These are phyloP conservation scores for Phaeosphaeriaceae sp. DNA, from an alignment of 2,329 filamentous ascomycete genomes.

Conservation along the genomic window DNA sequence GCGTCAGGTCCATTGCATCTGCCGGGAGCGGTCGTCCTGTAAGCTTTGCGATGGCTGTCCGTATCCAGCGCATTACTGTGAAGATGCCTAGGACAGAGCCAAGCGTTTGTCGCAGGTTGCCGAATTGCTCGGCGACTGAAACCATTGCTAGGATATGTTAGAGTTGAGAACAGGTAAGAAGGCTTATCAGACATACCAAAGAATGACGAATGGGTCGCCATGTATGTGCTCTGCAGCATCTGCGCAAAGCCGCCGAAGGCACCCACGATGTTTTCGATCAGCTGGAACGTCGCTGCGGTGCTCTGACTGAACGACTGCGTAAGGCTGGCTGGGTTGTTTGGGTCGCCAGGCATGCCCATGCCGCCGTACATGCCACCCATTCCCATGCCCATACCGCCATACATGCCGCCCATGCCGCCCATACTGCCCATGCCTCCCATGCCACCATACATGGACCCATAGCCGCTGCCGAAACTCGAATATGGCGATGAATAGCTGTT, in stretches of 20 bases:
- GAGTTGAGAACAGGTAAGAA: constrained; percentile 1
- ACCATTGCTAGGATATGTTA: constrained; percentile 75
- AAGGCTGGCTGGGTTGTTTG: constrained; percentile 90
- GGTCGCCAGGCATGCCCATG: constrained; percentile 60
- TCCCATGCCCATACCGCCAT: constrained; percentile 47
- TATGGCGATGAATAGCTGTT: constrained; percentile 63
- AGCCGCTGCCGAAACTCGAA: constrained; percentile 55
- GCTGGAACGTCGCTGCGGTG: constrained; percentile 96
- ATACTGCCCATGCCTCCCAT: constrained; percentile 57
- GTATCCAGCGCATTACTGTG: constrained; percentile 92
- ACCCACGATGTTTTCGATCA: constrained; percentile 95
- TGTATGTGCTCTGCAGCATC: constrained; percentile 99
- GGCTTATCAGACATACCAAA: constrained; percentile 71
- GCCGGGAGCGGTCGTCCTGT: constrained; percentile 90
- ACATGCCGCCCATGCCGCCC: constrained; percentile 49
- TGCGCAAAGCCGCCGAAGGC: constrained; percentile 98
- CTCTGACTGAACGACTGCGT: constrained; percentile 95
- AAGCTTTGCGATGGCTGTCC: constrained; percentile 87
- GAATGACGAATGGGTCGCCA: constrained; percentile 98
- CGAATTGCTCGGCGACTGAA: constrained; percentile 95
- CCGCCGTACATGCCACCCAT: constrained; percentile 58
- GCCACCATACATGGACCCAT: constrained; percentile 17
- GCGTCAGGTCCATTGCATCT: constrained; percentile 84
- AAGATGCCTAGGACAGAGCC: constrained; percentile 95
- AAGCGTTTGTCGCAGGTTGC: constrained; percentile 88